Evolutionary conservation across 2,329 filamentous ascomycete species (phyloP), one percentile per base, ranked within the genome.

Genomic region (Pestalotiopsis sp.): DNA sequence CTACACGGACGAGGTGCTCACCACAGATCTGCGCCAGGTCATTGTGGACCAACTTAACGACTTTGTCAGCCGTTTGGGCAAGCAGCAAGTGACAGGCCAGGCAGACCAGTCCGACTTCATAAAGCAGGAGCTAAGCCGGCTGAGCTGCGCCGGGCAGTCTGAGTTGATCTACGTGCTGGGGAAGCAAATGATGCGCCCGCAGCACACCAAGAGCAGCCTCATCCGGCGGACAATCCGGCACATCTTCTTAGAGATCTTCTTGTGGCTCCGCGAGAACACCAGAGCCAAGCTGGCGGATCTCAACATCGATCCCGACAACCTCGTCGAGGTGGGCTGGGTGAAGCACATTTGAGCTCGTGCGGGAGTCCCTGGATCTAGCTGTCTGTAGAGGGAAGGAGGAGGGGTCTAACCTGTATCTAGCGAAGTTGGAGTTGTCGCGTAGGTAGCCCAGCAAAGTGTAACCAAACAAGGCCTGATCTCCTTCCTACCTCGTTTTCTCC

Each of bases 1-100:
- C 1, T 94, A 92, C 76, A 90, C 86, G 75, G 91, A 94, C 72
- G 85, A 90, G 69, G 84, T 92, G 31, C 83, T 93, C 36, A 89
- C 86, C 0, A 86, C 86, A 0, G 86, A 91, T 64, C 83, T 93
- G 17, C 89, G 59, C 11, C 31, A 84, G 0, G 78, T 82, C 2
- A 76, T 90, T 2, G 84, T 92, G 41, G 84, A 84, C 58, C 83
- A 89, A 66, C 84, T 91, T 67, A 81, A 91, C 38, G 81, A 83
- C 6, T 85, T 82, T 68, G 78, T 89, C 36, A 79, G 82, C 57
- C 65, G 70, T 6, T 72, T 72, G 39, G 71, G 76, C 25, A 70
- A 73, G 5, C 83, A 85, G 71, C 31, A 36, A 9, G 70, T 83
- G 11, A 81, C 80, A n/a, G 72, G 6, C 13, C 20, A n/a, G 4